Evolutionary conservation across 176 grass and related monocot species (phyloP), one percentile per base, ranked within the genome.

Genomic region (Oryza punctata): DNA sequence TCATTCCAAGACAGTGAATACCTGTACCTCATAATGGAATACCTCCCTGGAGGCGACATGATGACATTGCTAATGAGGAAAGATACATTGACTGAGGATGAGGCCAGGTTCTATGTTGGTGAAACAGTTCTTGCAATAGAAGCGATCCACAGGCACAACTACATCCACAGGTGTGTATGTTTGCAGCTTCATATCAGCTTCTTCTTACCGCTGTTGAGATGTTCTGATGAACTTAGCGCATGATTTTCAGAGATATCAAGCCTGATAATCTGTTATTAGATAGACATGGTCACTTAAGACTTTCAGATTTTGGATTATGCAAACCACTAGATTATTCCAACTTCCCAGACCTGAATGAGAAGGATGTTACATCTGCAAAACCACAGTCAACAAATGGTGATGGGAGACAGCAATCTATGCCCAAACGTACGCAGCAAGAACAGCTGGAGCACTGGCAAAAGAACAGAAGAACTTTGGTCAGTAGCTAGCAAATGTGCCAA

Each of bases 1-100:
- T 98, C 96, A 61, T 98, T 98, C 82, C 96, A 99, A 83, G 96
- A 99, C 81, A 90, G 73, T 43, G 93, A 96, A 16, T 96, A 92
- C 59, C 74, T 99, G 72, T 99, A 99, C 73, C 91, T 99, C 72
- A 94, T 99, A 81, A 99, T 99, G 96, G 96, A 99, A 85, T 99
- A 99, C 79, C 88, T 99, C 74, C 91, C 96, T 19, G 96, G 96
- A 61, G 96, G 96, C 8, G 96, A 98, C 82, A 93, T 98, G 91
- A 98, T 98, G 96, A 98, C 96, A 49, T 75, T 96, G 61, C 87
- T 98, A 57, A 98, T 98, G 93, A 90, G 96, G 69, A 98, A 98
- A 91, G 96, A 98, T 77, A 95, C 85, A 67, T 44, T 98, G 45
- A 94, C 80, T 28, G 93, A 98, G 75, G 85, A 92, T 13, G 96